These are phyloP conservation scores for Taphrina sp. DNA, from an alignment of 1,139 yeast genomes.

Conservation along the genomic window DNA sequence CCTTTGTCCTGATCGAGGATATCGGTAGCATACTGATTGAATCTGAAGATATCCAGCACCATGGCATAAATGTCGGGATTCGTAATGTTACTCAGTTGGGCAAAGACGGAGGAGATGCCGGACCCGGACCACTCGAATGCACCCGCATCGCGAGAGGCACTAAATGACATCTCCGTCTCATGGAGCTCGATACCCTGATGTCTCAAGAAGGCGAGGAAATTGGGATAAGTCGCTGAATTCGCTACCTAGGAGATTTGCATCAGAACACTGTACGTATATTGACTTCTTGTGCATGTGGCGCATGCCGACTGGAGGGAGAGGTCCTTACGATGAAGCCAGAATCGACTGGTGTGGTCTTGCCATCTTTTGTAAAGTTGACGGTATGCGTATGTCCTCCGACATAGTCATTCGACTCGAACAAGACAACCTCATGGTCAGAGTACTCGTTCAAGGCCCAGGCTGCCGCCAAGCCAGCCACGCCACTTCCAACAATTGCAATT, in stretches of 20 bases:
- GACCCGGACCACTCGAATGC: slow-evolving; percentile 31
- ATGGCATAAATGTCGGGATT: slow-evolving; percentile 22
- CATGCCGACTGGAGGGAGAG: neutral
- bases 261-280: too few species aligned
- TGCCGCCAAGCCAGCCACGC: slow-evolving; percentile 34
- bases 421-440: slow-evolving; percentile 22
- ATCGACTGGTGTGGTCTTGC: slow-evolving; percentile 19
- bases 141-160: slow-evolving; percentile 28
- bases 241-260: too few species aligned
- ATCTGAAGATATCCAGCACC: slow-evolving; percentile 23
- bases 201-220: slow-evolving; percentile 20
- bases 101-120: slow-evolving; percentile 16
- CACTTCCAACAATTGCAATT: slow-evolving; percentile 35
- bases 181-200: slow-evolving; percentile 8
- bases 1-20: slow-evolving; percentile 13
- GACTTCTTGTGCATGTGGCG: neutral
- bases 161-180: slow-evolving; percentile 29
- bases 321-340: slow-evolving; percentile 23
- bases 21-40: slow-evolving; percentile 31
- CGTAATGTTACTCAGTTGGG: slow-evolving; percentile 12
- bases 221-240: slow-evolving; percentile 28
- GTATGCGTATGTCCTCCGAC: slow-evolving; percentile 31
- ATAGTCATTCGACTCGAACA: slow-evolving; percentile 23
- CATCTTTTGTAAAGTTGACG: slow-evolving; percentile 13
- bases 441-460: slow-evolving; percentile 31